These are phyloP conservation scores for Malassezia pachydermatis DNA, from an alignment of 1,284 basidiomycete genomes.

Conservation along the genomic window DNA sequence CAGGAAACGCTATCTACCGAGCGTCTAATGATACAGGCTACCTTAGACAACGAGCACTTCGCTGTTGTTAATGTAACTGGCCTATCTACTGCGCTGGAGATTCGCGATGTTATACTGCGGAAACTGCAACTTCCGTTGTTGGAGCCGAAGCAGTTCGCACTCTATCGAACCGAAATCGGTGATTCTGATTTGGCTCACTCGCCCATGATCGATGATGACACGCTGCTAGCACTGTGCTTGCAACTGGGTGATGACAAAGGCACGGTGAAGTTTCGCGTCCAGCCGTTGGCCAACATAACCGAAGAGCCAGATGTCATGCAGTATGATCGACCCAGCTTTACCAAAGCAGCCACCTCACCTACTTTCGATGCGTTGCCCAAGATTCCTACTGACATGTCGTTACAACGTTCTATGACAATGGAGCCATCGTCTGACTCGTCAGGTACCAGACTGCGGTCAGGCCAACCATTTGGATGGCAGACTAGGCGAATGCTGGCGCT, in stretches of 20 bases:
- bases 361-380: too few relatives aligned
- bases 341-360: too few relatives aligned
- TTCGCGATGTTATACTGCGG: constrained; percentile 40
- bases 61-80: constrained; percentile 45
- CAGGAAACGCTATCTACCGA: constrained; percentile 5
- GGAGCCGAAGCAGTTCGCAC: constrained; percentile 5
- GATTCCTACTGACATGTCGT: too few relatives aligned
- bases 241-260: constrained; percentile 44
- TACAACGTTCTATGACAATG: too few relatives aligned
- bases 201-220: constrained; percentile 41
- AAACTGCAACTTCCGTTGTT: constrained; percentile 7
- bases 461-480: too few relatives aligned
- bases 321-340: too few relatives aligned
- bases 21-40: constrained; percentile 43
- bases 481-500: too few relatives aligned
- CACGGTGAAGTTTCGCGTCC: constrained; percentile 43
- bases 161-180: constrained; percentile 46
- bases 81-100: constrained; percentile 34
- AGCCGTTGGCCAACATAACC: too few relatives aligned
- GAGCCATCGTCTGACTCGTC: too few relatives aligned
- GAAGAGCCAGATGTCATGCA: too few relatives aligned
- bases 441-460: too few relatives aligned
- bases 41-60: constrained; percentile 46
- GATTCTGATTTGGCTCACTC: constrained; percentile 25
- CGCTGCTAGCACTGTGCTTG: constrained; percentile 40